Base-by-base conservation (phyloP, 257 asterid genomes). In the Solanum boliviense region DNA sequence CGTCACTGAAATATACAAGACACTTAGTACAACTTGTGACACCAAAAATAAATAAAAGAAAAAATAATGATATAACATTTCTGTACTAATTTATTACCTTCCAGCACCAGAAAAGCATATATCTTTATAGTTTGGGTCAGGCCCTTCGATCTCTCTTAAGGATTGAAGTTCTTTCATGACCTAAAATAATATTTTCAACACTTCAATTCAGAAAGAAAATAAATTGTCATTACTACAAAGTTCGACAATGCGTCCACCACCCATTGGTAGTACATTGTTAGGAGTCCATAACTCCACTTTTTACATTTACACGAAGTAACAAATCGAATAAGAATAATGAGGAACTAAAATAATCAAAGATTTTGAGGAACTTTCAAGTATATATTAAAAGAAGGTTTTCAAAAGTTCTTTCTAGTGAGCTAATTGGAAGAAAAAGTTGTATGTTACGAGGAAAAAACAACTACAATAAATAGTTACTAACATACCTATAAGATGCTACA, bases 41-140 rank as follows among this genome's bases (percentile, higher is more conserved):
- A 16, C 18, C 31, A 35, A 78, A 74, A 39, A 5, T 46, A 32
- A 67, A 82, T 52, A 6, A 52, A 27, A 9, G 36, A 4, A 9
- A 25, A 16, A 6, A 48, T 73, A 32, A 71, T 29, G 79, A 44
- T 72, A 38, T 72, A 72, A 31, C 8, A 46, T 62, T n/a, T 71
- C 1, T 71, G 46, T 73, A 71, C 70, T 44, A 36, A 79, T 79
- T 36, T 31, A 91, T 83, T 93, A 97, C 99, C 98, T 97, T 91
- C 97, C 98, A 90, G 98, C 98, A 89, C 98, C 98, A 86, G 99
- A 94, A 91, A 97, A 97, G 90, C 99, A 97, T 83, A 96, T 91
- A 89, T 96, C 98, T 85, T 93, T 93, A 92, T 92, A 95, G 92
- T 91, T 95, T 79, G 98, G 96, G 89, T 97, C 98, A 68, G 99